Percentiles rank a stretch among this genome's conserved stretches.
Evolutionary conservation across 805 yeast genomes (phyloP).

Genomic region (Schwanniomyces sp.): DNA sequence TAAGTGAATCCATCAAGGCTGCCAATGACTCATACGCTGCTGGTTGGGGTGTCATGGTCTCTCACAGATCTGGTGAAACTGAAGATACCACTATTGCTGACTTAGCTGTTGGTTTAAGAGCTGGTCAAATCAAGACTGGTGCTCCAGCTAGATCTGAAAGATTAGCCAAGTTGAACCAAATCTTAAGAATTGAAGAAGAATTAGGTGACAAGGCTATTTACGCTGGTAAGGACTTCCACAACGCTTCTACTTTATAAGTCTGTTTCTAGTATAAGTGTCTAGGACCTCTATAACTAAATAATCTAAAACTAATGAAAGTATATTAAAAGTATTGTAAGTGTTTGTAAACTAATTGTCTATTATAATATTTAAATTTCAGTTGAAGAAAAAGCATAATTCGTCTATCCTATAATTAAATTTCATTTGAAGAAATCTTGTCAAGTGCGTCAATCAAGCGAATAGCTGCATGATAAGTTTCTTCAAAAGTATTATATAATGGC

Average conservation of each 20-base stretch:
- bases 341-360: no score
- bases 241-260: conserved; percentile 38
- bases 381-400: no score
- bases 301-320: not conserved
- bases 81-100: conserved; percentile 99
- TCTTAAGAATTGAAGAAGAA: conserved; percentile 97
- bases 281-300: not conserved
- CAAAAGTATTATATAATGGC: conserved; percentile 78
- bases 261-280: not conserved
- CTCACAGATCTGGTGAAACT: conserved; percentile 99
- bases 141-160: conserved; percentile 99
- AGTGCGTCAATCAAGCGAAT: conserved; percentile 43
- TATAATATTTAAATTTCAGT: no score
- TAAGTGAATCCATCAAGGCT: conserved; percentile 95
- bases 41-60: conserved; percentile 99
- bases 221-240: conserved; percentile 92
- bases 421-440: conserved; percentile 9
- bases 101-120: conserved; percentile 94
- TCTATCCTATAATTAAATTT: not conserved
- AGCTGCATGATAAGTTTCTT: conserved; percentile 55
- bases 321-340: not conserved
- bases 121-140: conserved; percentile 99
- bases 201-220: conserved; percentile 95
- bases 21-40: conserved; percentile 94
- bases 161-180: conserved; percentile 98